Conservation (phyloP, 2,329 filamentous ascomycete genomes). For the Cryphonectria japonica region DNA sequence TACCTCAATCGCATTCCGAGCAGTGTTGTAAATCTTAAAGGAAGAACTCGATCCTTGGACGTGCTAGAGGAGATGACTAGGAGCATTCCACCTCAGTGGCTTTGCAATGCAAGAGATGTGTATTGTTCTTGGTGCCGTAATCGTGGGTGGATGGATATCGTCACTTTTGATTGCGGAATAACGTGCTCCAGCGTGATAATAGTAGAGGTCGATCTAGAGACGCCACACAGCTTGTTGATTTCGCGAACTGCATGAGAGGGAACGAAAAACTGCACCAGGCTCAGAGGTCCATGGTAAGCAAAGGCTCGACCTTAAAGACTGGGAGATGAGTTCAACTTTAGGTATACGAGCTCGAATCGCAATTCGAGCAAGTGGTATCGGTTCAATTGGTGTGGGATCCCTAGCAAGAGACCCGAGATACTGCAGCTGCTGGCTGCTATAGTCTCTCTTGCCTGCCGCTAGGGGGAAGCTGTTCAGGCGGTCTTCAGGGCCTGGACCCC, state of each 20-base stretch:
- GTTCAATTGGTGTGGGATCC: slow-evolving; percentile 2
- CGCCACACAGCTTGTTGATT: slow-evolving; percentile 6
- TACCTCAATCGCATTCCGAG: slow-evolving; percentile 49
- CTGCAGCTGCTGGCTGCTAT: neutral
- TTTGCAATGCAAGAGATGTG: slow-evolving; percentile 4
- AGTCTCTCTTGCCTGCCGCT: neutral
- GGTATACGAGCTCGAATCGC: neutral
- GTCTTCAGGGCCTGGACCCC: neutral
- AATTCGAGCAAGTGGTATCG: neutral
- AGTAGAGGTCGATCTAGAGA: neutral
- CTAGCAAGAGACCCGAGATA: neutral
- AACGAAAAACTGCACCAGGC: neutral
- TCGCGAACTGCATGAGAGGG: neutral
- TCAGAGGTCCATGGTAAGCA: neutral
- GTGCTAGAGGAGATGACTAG: neutral
- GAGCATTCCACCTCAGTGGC: neutral
- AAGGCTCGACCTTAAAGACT: neutral
- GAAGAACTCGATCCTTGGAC: neutral
- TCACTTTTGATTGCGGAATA: slow-evolving; percentile 7
- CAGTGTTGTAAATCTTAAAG: neutral
- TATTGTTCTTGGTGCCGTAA: neutral
- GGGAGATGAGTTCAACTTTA: slow-evolving; percentile 1
- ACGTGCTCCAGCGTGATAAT: neutral
- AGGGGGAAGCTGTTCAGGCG: neutral
- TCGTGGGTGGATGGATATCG: neutral